These are phyloP conservation scores for Poa annua DNA, from an alignment of 176 grass and related monocot species.

Conservation along the genomic window DNA sequence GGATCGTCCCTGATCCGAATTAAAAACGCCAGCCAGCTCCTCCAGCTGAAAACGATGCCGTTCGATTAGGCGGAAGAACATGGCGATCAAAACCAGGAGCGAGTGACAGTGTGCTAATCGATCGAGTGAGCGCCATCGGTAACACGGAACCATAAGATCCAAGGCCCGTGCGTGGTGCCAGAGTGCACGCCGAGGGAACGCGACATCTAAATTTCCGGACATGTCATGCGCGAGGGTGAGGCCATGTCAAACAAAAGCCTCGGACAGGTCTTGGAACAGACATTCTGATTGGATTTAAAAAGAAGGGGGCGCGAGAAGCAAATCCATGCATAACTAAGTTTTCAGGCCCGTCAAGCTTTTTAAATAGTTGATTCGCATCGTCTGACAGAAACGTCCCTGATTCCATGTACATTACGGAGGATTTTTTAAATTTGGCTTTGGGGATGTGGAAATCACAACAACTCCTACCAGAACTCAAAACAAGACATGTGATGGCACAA, in stretches of 20 bases:
- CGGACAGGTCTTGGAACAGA: slow-evolving; percentile 29
- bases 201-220: slow-evolving; percentile 16
- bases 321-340: not conserved
- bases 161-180: slow-evolving; percentile 39
- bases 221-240: not conserved
- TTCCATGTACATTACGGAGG: too few relatives aligned
- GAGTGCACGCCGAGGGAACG: slow-evolving; percentile 16
- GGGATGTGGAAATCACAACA: too few relatives aligned
- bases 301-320: slow-evolving; percentile 22
- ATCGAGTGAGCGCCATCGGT: not conserved
- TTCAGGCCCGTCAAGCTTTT: not conserved
- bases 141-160: slow-evolving; percentile 38
- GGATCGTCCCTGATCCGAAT: slow-evolving; percentile 24
- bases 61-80: not conserved
- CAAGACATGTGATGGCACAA: too few relatives aligned
- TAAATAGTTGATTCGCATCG: too few relatives aligned
- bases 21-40: slow-evolving; percentile 16
- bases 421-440: too few relatives aligned
- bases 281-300: slow-evolving; percentile 42
- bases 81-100: not conserved
- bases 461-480: too few relatives aligned
- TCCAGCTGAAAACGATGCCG: slow-evolving; percentile 37
- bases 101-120: not conserved
- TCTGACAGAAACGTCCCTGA: too few relatives aligned
- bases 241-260: slow-evolving; percentile 32